phyloP scores from a whole-genome alignment of 495 filamentous ascomycete species.

The Trichocladium antarcticum region DNA sequence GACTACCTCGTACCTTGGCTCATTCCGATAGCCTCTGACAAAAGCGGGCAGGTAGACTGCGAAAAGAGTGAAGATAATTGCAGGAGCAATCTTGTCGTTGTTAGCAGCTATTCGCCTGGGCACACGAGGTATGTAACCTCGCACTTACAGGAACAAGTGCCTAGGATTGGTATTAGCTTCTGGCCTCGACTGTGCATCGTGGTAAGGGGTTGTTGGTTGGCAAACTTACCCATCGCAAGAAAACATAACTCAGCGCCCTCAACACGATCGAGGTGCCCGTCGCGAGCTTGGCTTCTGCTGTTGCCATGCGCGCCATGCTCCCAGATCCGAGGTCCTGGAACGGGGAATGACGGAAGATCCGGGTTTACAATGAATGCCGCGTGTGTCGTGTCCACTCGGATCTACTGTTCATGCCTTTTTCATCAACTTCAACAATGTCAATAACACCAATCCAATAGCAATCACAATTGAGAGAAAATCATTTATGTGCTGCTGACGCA shows the following conservation, averaged over 20 bases:
- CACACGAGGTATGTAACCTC: not conserved
- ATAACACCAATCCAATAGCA: no score
- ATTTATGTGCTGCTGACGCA: conserved; percentile 17
- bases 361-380: no score
- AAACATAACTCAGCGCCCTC: conserved; percentile 54
- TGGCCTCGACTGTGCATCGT: no score
- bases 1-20: conserved; percentile 48
- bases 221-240: conserved; percentile 72
- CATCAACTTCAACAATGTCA: no score
- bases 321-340: no score
- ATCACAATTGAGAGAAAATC: no score
- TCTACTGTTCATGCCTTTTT: no score
- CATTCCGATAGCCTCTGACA: conserved; percentile 44
- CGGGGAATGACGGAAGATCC: no score
- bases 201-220: not conserved
- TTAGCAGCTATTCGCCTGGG: conserved; percentile 6
- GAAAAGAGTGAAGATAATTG: conserved; percentile 56
- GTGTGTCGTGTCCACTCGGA: not conserved
- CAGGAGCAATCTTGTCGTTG: conserved; percentile 44
- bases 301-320: conserved; percentile 10
- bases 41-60: conserved; percentile 65
- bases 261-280: conserved; percentile 44
- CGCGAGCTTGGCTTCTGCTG: conserved; percentile 23
- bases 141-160: conserved; percentile 30
- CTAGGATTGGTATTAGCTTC: conserved; percentile 15